Evolutionary conservation across 495 filamentous ascomycete genomes (phyloP).

Genomic region (Penicillium angulare): DNA sequence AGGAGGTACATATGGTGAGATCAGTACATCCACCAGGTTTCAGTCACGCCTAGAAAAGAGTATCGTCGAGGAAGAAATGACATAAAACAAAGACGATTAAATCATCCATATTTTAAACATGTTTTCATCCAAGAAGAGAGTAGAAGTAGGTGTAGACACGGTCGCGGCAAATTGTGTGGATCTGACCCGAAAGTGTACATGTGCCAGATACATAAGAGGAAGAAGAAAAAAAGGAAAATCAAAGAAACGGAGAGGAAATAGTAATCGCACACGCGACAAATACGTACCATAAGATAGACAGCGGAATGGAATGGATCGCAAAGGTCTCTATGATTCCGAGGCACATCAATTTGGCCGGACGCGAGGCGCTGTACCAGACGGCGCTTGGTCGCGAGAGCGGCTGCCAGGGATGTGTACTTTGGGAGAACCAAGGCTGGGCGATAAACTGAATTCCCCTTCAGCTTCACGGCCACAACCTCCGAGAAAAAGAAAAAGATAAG

Average conservation of each 20-base stretch:
- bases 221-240: constrained; percentile 4
- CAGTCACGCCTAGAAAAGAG: background rate
- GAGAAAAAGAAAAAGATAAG: constrained; percentile 1
- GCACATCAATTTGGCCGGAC: background rate
- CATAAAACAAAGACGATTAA: background rate
- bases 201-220: constrained; percentile 11
- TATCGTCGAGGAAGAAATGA: background rate
- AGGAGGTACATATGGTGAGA: constrained; percentile 12
- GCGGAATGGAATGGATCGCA: background rate
- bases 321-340: background rate
- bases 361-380: constrained; percentile 7
- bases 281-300: constrained; percentile 19
- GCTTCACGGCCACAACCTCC: constrained; percentile 7
- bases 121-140: background rate
- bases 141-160: constrained; percentile 18
- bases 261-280: constrained; percentile 11
- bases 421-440: constrained; percentile 20
- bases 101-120: background rate
- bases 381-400: constrained; percentile 22
- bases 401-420: constrained; percentile 44
- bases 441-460: constrained; percentile 1
- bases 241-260: background rate
- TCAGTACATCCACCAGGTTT: background rate
- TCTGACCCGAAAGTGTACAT: constrained; percentile 22
- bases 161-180: constrained; percentile 34